These are phyloP conservation scores for Craspedostauros australis DNA, from an alignment of 108 stramenopile species.

Conservation along the genomic window DNA sequence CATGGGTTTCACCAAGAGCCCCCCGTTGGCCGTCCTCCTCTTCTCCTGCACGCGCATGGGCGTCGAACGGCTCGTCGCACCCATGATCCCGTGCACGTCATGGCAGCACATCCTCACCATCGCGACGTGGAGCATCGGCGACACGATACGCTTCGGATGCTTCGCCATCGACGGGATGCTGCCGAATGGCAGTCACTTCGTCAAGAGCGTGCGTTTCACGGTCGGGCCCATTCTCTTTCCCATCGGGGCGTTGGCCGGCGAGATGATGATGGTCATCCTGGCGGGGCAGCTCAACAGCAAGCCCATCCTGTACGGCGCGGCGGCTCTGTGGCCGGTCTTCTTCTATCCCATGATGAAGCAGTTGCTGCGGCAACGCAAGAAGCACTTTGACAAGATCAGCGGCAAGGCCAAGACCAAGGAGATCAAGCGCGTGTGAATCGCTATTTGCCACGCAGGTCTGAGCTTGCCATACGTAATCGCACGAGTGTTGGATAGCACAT, in stretches of 20 bases:
- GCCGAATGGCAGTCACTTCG: neutral
- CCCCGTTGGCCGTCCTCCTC: constrained; percentile 23
- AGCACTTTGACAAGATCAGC: constrained; percentile 28
- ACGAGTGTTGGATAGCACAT: too few relatives aligned
- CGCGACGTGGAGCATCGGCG: constrained; percentile 32
- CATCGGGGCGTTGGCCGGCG: constrained; percentile 34
- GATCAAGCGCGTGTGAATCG: constrained; percentile 11
- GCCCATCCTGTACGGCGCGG: constrained; percentile 14
- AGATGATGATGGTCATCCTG: constrained; percentile 37
- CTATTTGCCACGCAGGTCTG: too few relatives aligned
- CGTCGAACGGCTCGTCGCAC: constrained; percentile 29
- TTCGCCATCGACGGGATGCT: constrained; percentile 22
- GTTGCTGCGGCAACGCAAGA: constrained; percentile 34
- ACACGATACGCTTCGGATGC: constrained; percentile 38
- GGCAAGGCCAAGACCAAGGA: constrained; percentile 5
- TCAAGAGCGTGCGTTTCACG: constrained; percentile 35
- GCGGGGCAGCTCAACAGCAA: constrained; percentile 4
- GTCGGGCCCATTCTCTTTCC: constrained; percentile 42
- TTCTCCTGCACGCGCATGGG: constrained; percentile 28
- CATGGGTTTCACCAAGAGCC: constrained; percentile 22
- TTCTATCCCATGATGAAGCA: constrained; percentile 39
- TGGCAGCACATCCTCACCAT: constrained; percentile 32
- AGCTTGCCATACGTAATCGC: too few relatives aligned
- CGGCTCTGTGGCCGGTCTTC: constrained; percentile 37
- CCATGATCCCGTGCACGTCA: constrained; percentile 19